Base-by-base conservation (phyloP, 164 flowering plant species). In the Magnolia officinalis region DNA sequence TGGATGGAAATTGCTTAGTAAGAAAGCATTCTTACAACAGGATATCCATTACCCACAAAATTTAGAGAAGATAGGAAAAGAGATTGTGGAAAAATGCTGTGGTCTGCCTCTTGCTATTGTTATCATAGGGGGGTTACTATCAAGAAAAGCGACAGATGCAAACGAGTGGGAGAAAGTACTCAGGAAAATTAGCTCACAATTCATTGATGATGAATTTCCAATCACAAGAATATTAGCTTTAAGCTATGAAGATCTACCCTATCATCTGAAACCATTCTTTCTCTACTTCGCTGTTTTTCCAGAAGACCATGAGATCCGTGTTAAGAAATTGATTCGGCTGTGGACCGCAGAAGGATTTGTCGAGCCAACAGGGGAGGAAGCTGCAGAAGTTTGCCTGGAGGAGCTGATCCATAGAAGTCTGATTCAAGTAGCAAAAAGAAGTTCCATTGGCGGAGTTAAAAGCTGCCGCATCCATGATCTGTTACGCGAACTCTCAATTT, bases 121-220 rank as follows among this genome's bases (percentile, higher is more conserved):
- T 75, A 87, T 86, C 10, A 79, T 88, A 6, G 92, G 85, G 63
- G 87, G 92, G 18, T 71, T 89, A 7, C 78, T 89, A 82, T 80
- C 82, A 0, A 82, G 77, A 21, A 84, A 84, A 64, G 64, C 50
- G 4, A 79, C 75, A 11, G 58, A 66, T 23, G 71, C 69, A 52
- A 73, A 31, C 19, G 86, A 83, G 65, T 87, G 91, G 91, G 75
- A 58, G 78, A 67, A 84, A 64, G 83, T 85, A 0, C 76, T 82
- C 11, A 86, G 82, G 4, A 82, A 76, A 10, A 26, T 66, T 11
- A 66, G 75, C 80, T 77, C 13, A 83, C 82, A 72, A 75, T 67
- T 75, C 13, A 14, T 26, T 11, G 29, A 66, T 19, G 29, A 23
- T 13, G 13, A 23, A 66, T 4, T 19, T 24, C 6, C 6, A 2